Evolutionary conservation across 768 basidiomycete genomes (phyloP).

Genomic region (Amanita subjunquillea): DNA sequence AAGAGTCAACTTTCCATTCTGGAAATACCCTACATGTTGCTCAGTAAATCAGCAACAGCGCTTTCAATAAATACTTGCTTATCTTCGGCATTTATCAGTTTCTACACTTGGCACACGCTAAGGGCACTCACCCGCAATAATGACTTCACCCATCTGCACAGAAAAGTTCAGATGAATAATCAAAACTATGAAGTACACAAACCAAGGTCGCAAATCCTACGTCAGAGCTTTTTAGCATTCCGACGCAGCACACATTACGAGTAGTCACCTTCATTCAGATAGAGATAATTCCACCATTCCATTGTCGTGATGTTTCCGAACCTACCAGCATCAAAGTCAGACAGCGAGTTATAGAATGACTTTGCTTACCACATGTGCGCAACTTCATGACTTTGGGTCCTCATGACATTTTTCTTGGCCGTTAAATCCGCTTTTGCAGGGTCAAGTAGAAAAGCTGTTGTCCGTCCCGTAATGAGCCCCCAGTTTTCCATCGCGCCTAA

Average conservation of each 20-base stretch:
- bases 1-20: constrained; percentile 77
- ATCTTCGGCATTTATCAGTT: constrained; percentile 23
- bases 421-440: constrained; percentile 60
- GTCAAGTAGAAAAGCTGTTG: constrained; percentile 71
- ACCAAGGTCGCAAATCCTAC: constrained; percentile 81
- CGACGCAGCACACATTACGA: not conserved
- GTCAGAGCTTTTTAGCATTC: not conserved
- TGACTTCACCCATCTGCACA: constrained; percentile 75
- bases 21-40: constrained; percentile 48
- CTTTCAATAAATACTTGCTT: constrained; percentile 27
- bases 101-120: not conserved
- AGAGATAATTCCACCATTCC: constrained; percentile 87
- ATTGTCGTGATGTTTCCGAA: constrained; percentile 92
- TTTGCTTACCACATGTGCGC: constrained; percentile 64
- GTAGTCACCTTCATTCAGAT: constrained; percentile 60
- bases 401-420: constrained; percentile 72
- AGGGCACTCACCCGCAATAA: constrained; percentile 52
- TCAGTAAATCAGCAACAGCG: not conserved
- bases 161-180: constrained; percentile 1
- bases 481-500: constrained; percentile 87
- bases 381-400: constrained; percentile 78
- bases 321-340: constrained; percentile 24
- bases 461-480: constrained; percentile 88
- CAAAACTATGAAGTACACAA: constrained; percentile 12
- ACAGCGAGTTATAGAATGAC: not conserved